Base-by-base conservation (phyloP, 345 rosid species). In the Gossypium herbaceum region DNA sequence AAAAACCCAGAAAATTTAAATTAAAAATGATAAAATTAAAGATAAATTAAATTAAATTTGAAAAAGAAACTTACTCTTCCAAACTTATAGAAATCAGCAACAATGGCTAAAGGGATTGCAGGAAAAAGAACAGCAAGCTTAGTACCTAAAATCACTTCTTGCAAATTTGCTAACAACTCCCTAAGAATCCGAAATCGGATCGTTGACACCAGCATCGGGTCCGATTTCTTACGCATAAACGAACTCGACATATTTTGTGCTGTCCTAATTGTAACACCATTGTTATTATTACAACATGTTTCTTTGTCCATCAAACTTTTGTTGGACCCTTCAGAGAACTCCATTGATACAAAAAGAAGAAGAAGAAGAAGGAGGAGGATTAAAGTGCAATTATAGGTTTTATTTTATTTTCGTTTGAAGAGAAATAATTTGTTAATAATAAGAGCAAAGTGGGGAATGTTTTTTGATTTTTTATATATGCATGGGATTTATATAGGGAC, bases 81-180 rank as follows among this genome's bases (percentile, higher is more conserved):
- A 65, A 83, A 84, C 20, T 73, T 68, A 34, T 82, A 79, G 24
- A 74, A 45, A 52, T 84, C 84, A 9, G 91, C 88, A 60, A 20
- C 75, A 29, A 87, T 75, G 19, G 91, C 91, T 1, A 85, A 81
- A 54, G 88, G 87, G 62, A 85, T 73, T 48, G 91, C 86, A 3
- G 88, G 88, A 76, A 85, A 87, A 71, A 85, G 91, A 51, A 87
- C 25, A 52, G 80, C 87, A 7, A 87, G 82, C 75, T 84, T 85
- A 7, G 91, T 87, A 1, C 88, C 88, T 9, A 87, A 75, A 69
- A 85, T 27, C 9, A 87, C 91, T 56, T 80, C 73, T 43, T 79
- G 84, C 70, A 87, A 27, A 68, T 87, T 87, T 20, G 73, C 77
- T 48, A 85, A 16, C 13, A 85, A 65, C 34, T 72, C 63, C 56